Evolutionary conservation across 2,329 filamentous ascomycete species (phyloP).

Genomic region (Phialophora expanda): DNA sequence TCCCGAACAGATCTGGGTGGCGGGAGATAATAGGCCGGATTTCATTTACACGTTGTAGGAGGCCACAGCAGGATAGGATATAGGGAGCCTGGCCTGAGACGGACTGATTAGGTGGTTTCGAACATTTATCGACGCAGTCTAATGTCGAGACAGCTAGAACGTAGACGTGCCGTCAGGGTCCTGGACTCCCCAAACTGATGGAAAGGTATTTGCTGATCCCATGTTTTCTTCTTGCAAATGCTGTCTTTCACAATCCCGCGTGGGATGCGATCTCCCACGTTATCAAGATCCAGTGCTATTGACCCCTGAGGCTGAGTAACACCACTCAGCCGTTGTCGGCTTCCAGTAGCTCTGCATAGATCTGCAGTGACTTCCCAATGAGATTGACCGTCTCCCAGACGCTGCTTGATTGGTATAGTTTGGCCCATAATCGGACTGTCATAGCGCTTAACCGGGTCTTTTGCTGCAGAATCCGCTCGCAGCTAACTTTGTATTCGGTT

Average conservation of each 20-base stretch:
- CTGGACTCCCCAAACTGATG: not conserved
- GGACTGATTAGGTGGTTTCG: not conserved
- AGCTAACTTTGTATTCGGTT: constrained; percentile 16
- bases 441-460: constrained; percentile 13
- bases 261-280: too few species aligned
- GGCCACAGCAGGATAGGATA: not conserved
- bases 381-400: constrained; percentile 24
- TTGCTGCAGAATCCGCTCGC: constrained; percentile 3
- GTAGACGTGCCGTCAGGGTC: not conserved
- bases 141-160: not conserved
- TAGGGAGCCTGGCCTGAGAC: not conserved
- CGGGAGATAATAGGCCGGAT: constrained; percentile 27
- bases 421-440: constrained; percentile 20
- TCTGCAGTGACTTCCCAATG: constrained; percentile 17
- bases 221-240: too few species aligned
- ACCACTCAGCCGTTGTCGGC: not conserved
- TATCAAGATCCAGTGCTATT: too few species aligned
- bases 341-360: constrained; percentile 22
- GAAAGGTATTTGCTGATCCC: too few species aligned
- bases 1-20: constrained; percentile 24
- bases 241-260: too few species aligned
- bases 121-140: not conserved
- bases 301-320: too few species aligned
- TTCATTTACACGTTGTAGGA: constrained; percentile 19
- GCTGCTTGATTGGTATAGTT: constrained; percentile 23